These are phyloP conservation scores for Wickerhamiella dianesei DNA, from an alignment of 805 yeast species.

Conservation along the genomic window DNA sequence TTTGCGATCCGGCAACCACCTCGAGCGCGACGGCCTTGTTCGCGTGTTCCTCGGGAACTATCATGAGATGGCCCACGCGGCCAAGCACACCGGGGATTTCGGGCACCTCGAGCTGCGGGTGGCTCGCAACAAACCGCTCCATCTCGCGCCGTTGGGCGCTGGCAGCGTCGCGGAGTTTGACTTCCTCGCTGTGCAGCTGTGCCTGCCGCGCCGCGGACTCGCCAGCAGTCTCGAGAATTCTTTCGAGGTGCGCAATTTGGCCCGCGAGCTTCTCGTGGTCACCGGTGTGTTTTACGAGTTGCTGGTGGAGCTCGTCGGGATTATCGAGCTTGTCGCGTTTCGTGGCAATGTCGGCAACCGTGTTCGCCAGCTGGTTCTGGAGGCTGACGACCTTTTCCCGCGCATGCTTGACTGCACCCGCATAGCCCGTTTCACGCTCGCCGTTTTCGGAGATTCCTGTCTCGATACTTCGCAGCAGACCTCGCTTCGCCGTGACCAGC, in stretches of 20 bases:
- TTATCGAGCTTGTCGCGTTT: neutral
- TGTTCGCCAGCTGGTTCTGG: neutral
- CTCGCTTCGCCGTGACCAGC: slow-evolving; percentile 8
- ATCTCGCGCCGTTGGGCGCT: slow-evolving; percentile 5
- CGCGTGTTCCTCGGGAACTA: slow-evolving; percentile 40
- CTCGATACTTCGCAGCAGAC: slow-evolving; percentile 13
- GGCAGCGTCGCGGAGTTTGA: slow-evolving; percentile 6
- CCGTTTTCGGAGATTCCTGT: slow-evolving; percentile 19
- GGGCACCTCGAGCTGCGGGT: slow-evolving; percentile 30
- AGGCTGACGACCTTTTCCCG: slow-evolving; percentile 10
- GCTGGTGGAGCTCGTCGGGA: neutral
- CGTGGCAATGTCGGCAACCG: neutral
- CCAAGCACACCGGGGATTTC: slow-evolving; percentile 56
- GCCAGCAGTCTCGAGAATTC: neutral
- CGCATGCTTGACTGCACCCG: slow-evolving; percentile 12
- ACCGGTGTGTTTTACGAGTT: neutral
- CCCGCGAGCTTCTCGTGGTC: neutral
- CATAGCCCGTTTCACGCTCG: slow-evolving; percentile 18
- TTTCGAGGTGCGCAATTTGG: neutral
- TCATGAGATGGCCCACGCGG: slow-evolving; percentile 74
- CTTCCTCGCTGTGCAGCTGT: slow-evolving; percentile 1
- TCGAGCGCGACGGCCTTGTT: slow-evolving; percentile 73
- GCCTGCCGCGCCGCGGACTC: slow-evolving; percentile 1
- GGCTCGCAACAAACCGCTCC: slow-evolving; percentile 7
- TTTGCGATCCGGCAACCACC: slow-evolving; percentile 83